These are phyloP conservation scores for Boletus vermiculosoides DNA, from an alignment of 768 basidiomycete species.

Conservation along the genomic window DNA sequence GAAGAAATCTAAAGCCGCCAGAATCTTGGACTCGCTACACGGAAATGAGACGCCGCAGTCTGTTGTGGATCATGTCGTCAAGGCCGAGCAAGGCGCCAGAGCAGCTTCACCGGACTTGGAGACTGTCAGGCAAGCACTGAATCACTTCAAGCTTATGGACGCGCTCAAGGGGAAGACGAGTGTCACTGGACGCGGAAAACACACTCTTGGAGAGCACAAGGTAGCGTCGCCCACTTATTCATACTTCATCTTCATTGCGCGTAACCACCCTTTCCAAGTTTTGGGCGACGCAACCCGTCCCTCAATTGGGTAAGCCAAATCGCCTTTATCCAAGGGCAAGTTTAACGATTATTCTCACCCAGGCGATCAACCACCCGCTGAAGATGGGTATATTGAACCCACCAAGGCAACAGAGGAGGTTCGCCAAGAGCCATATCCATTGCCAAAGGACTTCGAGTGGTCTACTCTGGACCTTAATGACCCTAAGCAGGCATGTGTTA, in stretches of 20 bases:
- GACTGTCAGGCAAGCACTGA: conserved; percentile 64
- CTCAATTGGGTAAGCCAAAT: conserved; percentile 62
- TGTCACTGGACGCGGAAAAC: conserved; percentile 69
- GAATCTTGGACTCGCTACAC: conserved; percentile 47
- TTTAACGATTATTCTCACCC: neutral
- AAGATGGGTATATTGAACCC: conserved; percentile 89
- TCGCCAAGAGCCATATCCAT: conserved; percentile 80
- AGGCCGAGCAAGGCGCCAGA: conserved; percentile 49
- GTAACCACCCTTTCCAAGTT: conserved; percentile 52
- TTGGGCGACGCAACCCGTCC: conserved; percentile 97
- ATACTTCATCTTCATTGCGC: conserved; percentile 2
- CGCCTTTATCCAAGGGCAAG: neutral
- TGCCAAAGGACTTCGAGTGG: conserved; percentile 96
- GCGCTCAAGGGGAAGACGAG: conserved; percentile 80
- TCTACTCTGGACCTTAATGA: conserved; percentile 75
- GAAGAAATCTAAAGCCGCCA: conserved; percentile 76
- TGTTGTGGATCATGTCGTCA: conserved; percentile 65
- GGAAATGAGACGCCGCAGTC: conserved; percentile 56
- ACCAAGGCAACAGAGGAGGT: conserved; percentile 75
- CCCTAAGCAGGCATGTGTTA: conserved; percentile 56
- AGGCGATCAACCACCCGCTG: conserved; percentile 64
- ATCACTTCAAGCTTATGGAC: conserved; percentile 83
- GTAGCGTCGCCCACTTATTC: conserved; percentile 40
- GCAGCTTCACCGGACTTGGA: conserved; percentile 54
- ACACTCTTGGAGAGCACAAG: conserved; percentile 87